Evolutionary conservation across 2,329 filamentous ascomycete genomes (phyloP).

Genomic region (Fusarium tuaranense): DNA sequence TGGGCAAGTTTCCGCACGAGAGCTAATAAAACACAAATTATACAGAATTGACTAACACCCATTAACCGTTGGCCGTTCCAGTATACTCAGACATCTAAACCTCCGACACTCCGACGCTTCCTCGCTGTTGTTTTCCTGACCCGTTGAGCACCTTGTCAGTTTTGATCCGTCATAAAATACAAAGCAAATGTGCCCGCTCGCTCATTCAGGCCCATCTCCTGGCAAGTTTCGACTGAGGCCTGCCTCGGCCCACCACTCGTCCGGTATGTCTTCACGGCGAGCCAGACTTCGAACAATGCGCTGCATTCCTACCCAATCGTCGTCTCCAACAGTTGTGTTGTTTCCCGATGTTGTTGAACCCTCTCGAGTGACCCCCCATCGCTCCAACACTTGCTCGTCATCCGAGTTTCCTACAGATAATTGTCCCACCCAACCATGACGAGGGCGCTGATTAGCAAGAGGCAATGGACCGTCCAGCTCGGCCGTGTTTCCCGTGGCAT

Average conservation of each 20-base stretch:
- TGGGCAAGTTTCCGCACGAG: neutral
- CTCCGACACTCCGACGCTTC: neutral
- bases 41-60: constrained; percentile 3
- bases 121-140: neutral
- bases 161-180: constrained; percentile 7
- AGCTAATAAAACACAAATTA: neutral
- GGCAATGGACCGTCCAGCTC: constrained; percentile 10
- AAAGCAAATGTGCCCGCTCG: neutral
- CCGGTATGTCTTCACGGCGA: constrained; percentile 79
- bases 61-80: constrained; percentile 8
- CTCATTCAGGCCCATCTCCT: constrained; percentile 43
- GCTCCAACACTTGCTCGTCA: constrained; percentile 39
- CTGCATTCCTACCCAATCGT: constrained; percentile 72
- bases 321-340: constrained; percentile 47
- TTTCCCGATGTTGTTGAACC: constrained; percentile 32
- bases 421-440: constrained; percentile 42
- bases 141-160: neutral
- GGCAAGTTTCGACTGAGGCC: constrained; percentile 71
- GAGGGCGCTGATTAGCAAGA: constrained; percentile 12
- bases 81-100: neutral
- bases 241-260: constrained; percentile 83
- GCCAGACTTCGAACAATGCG: constrained; percentile 78
- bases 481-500: neutral
- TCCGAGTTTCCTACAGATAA: constrained; percentile 44
- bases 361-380: constrained; percentile 33